Conservation (phyloP, 2,329 filamentous ascomycete genomes). For the Myrmaecium sp. region DNA sequence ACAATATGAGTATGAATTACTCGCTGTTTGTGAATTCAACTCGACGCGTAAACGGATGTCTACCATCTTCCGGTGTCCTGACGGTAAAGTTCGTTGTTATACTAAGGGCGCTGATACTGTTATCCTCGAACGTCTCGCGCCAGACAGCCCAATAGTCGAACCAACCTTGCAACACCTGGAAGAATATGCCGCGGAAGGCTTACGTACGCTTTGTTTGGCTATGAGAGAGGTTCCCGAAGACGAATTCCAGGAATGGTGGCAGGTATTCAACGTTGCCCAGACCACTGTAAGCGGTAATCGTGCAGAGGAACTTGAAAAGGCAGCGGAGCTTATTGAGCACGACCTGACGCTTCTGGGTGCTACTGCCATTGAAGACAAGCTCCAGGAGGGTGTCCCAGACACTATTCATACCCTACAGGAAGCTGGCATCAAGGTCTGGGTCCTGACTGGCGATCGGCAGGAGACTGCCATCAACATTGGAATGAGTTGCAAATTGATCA, state of each 20-base stretch:
- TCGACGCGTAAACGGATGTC: conserved; percentile 97
- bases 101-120: conserved; percentile 97
- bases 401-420: conserved; percentile 95
- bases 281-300: conserved; percentile 87
- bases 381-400: conserved; percentile 94
- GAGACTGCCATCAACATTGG: conserved; percentile 99
- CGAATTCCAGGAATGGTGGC: conserved; percentile 75
- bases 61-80: conserved; percentile 86
- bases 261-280: conserved; percentile 70
- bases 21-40: conserved; percentile 98
- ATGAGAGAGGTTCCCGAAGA: conserved; percentile 84
- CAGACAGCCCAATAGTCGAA: conserved; percentile 69
- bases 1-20: conserved; percentile 68
- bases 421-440: conserved; percentile 97
- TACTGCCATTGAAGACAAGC: conserved; percentile 89
- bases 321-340: conserved; percentile 84
- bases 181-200: conserved; percentile 90
- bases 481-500: conserved; percentile 97
- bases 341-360: conserved; percentile 84
- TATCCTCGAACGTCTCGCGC: conserved; percentile 75
- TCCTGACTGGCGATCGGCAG: conserved; percentile 90
- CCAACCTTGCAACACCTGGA: conserved; percentile 88
- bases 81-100: conserved; percentile 86
- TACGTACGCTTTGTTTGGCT: conserved; percentile 84
- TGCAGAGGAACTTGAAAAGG: conserved; percentile 91